These are phyloP conservation scores for Exophiala calicioides DNA, from an alignment of 2,329 filamentous ascomycete genomes.

Conservation along the genomic window DNA sequence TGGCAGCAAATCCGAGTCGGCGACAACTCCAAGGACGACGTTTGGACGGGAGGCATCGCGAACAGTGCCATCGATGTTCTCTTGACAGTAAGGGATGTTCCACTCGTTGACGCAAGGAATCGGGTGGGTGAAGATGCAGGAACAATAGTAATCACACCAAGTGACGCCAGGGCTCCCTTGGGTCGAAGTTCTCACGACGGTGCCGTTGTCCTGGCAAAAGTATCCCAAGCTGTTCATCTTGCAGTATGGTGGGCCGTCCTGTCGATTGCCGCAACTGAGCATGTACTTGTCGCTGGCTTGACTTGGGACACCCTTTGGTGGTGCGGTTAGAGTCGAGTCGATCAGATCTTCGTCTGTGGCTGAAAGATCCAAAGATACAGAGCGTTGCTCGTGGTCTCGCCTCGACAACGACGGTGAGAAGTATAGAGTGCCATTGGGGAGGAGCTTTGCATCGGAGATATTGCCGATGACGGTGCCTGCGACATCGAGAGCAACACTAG, in stretches of 20 bases:
- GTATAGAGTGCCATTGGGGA: conserved; percentile 12
- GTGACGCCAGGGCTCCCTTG: not conserved
- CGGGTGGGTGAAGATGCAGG: conserved; percentile 12
- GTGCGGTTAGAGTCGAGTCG: conserved; percentile 1
- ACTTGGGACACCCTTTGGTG: conserved; percentile 6
- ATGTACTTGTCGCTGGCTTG: conserved; percentile 6
- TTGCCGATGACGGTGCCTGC: conserved; percentile 4
- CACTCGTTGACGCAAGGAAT: conserved; percentile 15
- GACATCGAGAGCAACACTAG: not conserved
- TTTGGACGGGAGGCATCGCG: conserved; percentile 5
- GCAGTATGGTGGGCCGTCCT: conserved; percentile 11
- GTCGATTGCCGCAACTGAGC: conserved; percentile 14
- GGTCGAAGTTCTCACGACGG: conserved; percentile 5
- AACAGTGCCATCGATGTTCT: conserved; percentile 12
- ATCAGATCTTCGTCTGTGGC: not conserved
- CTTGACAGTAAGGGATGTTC: conserved; percentile 14
- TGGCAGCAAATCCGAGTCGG: conserved; percentile 3
- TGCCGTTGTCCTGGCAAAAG: conserved; percentile 13
- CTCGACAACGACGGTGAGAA: not conserved
- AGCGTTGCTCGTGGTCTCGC: conserved; percentile 1
- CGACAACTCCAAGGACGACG: conserved; percentile 8
- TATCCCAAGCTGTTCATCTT: conserved; percentile 2
- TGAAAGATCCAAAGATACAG: not conserved
- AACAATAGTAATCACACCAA: conserved; percentile 18
- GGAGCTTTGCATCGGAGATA: conserved; percentile 6